These are phyloP conservation scores for Leccinum variicolor DNA, from an alignment of 768 basidiomycete species.

Conservation along the genomic window DNA sequence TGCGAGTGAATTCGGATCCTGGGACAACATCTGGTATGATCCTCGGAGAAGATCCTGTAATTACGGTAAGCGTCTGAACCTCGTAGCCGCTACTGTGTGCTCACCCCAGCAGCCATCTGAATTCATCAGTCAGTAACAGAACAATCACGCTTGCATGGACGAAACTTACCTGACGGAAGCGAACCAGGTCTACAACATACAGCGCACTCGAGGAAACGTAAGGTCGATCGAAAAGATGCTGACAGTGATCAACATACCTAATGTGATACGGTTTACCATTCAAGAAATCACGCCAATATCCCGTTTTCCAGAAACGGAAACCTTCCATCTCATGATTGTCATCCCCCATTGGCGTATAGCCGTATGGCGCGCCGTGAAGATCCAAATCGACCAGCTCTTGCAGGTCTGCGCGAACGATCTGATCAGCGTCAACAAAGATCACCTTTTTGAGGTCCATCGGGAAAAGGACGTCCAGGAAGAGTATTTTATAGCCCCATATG, in stretches of 20 bases:
- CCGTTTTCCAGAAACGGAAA: conserved; percentile 98
- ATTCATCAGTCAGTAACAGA: background rate
- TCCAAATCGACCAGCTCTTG: conserved; percentile 94
- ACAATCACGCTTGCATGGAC: background rate
- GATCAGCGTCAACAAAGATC: conserved; percentile 97
- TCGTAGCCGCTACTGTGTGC: conserved; percentile 11
- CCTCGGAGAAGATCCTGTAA: conserved; percentile 80
- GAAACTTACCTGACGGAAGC: conserved; percentile 77
- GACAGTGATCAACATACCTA: conserved; percentile 49
- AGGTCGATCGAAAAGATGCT: background rate
- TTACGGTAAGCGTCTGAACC: background rate
- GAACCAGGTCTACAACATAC: conserved; percentile 92
- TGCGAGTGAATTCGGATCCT: conserved; percentile 90
- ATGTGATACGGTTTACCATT: conserved; percentile 90
- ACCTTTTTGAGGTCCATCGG: conserved; percentile 99
- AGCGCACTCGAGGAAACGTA: conserved; percentile 61
- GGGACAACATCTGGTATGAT: conserved; percentile 90
- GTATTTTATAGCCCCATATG: conserved; percentile 99
- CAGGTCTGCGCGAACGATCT: conserved; percentile 95
- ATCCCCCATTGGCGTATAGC: conserved; percentile 96
- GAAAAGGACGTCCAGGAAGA: conserved; percentile 98
- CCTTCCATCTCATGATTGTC: conserved; percentile 95
- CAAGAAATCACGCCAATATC: conserved; percentile 91
- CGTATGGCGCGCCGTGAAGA: conserved; percentile 90
- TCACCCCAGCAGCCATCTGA: conserved; percentile 57